These are phyloP conservation scores for Fagus crenata DNA, from an alignment of 306 rosid genomes.

Conservation along the genomic window DNA sequence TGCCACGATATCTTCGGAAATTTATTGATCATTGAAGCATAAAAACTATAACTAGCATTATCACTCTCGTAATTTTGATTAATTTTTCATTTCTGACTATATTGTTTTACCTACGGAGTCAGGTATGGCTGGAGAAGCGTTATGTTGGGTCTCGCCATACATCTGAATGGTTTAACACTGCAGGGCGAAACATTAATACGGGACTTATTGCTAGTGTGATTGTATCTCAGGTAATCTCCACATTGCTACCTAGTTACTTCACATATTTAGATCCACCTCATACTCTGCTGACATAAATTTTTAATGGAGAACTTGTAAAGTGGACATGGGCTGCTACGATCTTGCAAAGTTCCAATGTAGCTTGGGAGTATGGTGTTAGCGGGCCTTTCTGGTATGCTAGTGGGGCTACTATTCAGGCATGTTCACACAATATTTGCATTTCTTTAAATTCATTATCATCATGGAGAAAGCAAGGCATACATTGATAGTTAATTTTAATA, in stretches of 20 bases:
- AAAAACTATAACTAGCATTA: conserved; percentile 3
- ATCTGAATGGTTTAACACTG: conserved; percentile 97
- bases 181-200: conserved; percentile 90
- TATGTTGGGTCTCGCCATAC: conserved; percentile 84
- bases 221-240: conserved; percentile 76
- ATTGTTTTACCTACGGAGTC: conserved; percentile 7
- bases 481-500: neutral
- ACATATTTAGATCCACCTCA: neutral
- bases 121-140: conserved; percentile 95
- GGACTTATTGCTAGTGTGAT: conserved; percentile 96
- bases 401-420: conserved; percentile 92
- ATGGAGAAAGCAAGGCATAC: conserved; percentile 10
- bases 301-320: conserved; percentile 39
- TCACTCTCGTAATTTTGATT: neutral
- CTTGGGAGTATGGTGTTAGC: conserved; percentile 93
- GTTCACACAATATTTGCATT: conserved; percentile 14
- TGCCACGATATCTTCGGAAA: neutral
- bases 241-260: neutral
- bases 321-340: conserved; percentile 99
- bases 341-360: conserved; percentile 91
- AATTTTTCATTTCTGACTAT: conserved; percentile 3
- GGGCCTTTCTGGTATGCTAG: conserved; percentile 99
- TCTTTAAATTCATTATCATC: neutral
- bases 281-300: neutral
- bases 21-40: neutral